These are phyloP conservation scores for Dalechampia spathulata DNA, from an alignment of 441 rosid species.

Conservation along the genomic window DNA sequence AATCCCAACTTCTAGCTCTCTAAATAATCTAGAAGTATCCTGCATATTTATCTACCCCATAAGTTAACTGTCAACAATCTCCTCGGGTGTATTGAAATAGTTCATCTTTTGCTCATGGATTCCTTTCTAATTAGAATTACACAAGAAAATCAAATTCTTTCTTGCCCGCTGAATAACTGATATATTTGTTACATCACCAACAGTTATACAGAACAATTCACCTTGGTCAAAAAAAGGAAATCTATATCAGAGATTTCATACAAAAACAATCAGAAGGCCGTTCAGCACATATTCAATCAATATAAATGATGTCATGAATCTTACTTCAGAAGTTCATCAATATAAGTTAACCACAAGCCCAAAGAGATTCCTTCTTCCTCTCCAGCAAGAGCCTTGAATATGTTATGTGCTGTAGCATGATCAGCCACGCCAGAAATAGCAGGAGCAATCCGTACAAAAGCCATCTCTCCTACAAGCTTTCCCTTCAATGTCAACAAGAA, in stretches of 20 bases:
- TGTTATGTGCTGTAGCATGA: constrained; percentile 74
- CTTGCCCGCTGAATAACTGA: not conserved
- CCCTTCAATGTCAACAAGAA: constrained; percentile 42
- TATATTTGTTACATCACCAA: not conserved
- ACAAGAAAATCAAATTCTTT: constrained; percentile 1
- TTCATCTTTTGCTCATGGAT: not conserved
- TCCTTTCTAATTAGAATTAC: not conserved
- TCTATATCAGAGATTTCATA: not conserved
- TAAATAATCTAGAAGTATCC: not conserved
- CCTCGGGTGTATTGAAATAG: not conserved
- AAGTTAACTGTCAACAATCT: not conserved
- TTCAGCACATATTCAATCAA: not conserved
- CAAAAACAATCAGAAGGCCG: not conserved
- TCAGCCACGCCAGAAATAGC: constrained; percentile 91
- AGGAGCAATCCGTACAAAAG: constrained; percentile 86
- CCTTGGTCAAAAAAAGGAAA: not conserved
- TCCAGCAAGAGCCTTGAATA: constrained; percentile 76
- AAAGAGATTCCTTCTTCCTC: constrained; percentile 64
- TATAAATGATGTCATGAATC: constrained; percentile 21
- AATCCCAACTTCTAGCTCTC: not conserved
- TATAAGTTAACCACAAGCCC: constrained; percentile 69
- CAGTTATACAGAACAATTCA: not conserved
- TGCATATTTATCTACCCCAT: not conserved
- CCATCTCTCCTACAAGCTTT: constrained; percentile 65
- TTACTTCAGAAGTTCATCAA: constrained; percentile 89